phyloP scores from a whole-genome alignment of 257 asterid species.

The Nicotiana sylvestris region DNA sequence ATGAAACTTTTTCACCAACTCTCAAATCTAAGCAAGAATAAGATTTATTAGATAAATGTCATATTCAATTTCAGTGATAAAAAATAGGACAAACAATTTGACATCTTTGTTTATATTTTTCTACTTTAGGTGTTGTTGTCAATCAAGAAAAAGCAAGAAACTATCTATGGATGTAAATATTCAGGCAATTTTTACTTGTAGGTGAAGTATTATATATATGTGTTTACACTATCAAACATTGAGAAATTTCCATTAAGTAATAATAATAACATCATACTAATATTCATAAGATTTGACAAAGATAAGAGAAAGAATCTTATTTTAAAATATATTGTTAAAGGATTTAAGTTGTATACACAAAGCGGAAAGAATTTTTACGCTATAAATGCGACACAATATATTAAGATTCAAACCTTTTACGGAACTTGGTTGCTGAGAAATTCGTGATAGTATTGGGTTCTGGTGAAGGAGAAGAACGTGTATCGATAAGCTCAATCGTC shows the following conservation, averaged over 20 bases:
- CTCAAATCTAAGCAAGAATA: neutral
- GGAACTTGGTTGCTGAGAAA: conserved; percentile 41
- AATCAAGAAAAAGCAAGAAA: neutral
- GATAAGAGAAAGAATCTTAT: neutral
- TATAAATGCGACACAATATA: neutral
- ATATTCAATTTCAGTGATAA: neutral
- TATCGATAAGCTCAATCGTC: conserved; percentile 16
- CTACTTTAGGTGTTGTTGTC: neutral
- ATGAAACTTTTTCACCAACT: no score
- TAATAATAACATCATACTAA: neutral
- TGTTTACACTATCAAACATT: neutral
- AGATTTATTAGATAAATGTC: neutral
- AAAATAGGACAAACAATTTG: neutral
- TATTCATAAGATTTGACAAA: neutral
- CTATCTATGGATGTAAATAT: neutral
- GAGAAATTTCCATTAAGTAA: neutral
- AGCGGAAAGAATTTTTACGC: neutral
- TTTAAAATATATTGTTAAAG: neutral
- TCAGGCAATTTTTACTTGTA: neutral
- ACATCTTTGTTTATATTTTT: neutral
- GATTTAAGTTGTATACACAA: neutral
- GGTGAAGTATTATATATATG: no score
- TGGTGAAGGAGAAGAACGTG: conserved; percentile 45
- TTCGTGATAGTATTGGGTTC: conserved; percentile 39
- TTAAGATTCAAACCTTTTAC: conserved; percentile 39